phyloP scores from a whole-genome alignment of 257 asterid genomes.

The Oldenlandia corymbosa region DNA sequence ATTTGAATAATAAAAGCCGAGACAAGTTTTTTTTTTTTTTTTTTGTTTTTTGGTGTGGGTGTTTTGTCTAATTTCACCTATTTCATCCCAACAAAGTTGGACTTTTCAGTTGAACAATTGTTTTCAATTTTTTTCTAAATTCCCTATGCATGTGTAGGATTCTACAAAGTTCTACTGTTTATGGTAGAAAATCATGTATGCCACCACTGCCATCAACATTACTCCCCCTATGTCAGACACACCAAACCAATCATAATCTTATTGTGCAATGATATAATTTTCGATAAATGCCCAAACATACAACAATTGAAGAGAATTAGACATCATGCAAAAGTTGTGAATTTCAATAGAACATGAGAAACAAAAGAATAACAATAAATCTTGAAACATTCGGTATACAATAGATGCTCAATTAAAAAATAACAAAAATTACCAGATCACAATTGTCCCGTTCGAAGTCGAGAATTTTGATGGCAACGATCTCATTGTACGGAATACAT shows the following conservation, averaged over 20 bases:
- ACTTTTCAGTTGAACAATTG: not conserved
- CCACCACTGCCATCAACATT: no score
- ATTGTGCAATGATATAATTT: no score
- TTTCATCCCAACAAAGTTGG: not conserved
- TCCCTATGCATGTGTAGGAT: no score
- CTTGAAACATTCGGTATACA: not conserved
- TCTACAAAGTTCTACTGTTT: no score
- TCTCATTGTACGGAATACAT: constrained; percentile 57
- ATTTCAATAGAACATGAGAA: not conserved
- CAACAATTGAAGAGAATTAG: not conserved
- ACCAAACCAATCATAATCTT: no score
- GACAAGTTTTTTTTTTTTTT: no score
- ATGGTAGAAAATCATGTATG: no score
- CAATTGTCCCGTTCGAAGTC: constrained; percentile 86
- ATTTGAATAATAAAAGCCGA: no score
- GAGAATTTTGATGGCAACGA: constrained; percentile 82
- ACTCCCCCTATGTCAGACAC: no score
- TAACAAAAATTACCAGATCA: constrained; percentile 59
- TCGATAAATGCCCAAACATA: not conserved
- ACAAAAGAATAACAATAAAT: not conserved
- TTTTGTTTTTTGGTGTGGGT: no score
- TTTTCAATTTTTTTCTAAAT: no score
- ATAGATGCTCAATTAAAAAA: not conserved
- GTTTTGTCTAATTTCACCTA: not conserved
- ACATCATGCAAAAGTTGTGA: not conserved